Evolutionary conservation across 345 rosid species (phyloP), one percentile per base, ranked within the genome.

Genomic region (Boechera retrofracta): DNA sequence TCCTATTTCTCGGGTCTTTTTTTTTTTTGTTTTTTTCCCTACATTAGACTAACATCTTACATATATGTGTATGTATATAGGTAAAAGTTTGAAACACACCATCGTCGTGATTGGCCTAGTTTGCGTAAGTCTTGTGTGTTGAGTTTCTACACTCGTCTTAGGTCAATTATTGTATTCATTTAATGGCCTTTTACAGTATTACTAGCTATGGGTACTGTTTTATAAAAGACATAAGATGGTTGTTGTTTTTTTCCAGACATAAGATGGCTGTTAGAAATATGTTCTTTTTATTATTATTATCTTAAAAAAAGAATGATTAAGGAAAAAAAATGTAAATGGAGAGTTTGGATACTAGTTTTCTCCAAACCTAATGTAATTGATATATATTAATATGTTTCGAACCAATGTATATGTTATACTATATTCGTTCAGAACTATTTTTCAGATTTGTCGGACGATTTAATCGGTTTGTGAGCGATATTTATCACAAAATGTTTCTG

Each of bases 41-140:
- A 21, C 24, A 21, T 21, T 21, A 21, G 24, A 21, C 24, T 3
- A 18, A 21, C 12, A 15, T 7, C 29, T 36, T 62, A 55, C 36
- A 18, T 52, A 13, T 55, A 5, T 55, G 7, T 65, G 49, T 24
- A 32, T 65, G 49, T 24, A 32, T 67, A 15, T 28, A 54, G 42
- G 52, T 57, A 32, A 60, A 36, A 42, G 64, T 52, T 52, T 41
- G 59, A 77, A 77, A 54, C 3, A 54, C 11, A 70, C 36, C 31
- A 35, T 54, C 21, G 10, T 63, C 65, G 33, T 63, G 71, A 64
- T 38, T 64, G 58, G 72, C 76, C 66, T 71, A 55, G 59, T 64
- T 71, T 71, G 36, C 60, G 47, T 56, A 64, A 64, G 38, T 77
- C 54, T 77, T 29, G 31, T 13, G 56, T 51, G 21, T 47, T 58